These are phyloP conservation scores for Populus alba DNA, from an alignment of 345 rosid species.

Conservation along the genomic window DNA sequence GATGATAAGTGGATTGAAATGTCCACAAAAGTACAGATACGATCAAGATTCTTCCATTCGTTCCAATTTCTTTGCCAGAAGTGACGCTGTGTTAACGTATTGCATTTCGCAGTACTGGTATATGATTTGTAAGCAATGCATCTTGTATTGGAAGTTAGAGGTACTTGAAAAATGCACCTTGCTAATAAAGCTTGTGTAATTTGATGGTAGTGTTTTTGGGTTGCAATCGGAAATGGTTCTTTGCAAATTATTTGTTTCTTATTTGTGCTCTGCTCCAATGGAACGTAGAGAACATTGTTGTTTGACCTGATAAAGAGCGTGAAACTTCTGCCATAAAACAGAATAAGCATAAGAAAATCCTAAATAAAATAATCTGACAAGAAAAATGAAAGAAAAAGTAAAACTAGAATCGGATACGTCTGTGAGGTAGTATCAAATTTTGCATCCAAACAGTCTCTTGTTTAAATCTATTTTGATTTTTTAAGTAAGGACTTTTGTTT, in stretches of 20 bases:
- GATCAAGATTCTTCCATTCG: constrained; percentile 8
- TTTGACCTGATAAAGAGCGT: too few species aligned
- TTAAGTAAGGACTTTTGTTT: too few species aligned
- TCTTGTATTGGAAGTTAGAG: background rate
- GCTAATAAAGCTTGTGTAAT: background rate
- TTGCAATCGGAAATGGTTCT: background rate
- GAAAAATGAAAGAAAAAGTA: too few species aligned
- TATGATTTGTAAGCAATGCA: constrained; percentile 10
- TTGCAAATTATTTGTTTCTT: background rate
- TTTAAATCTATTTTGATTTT: too few species aligned
- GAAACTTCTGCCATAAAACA: too few species aligned
- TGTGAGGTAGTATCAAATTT: too few species aligned
- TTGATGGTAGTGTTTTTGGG: background rate
- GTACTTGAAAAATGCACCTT: background rate
- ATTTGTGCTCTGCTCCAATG: too few species aligned
- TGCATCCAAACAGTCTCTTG: too few species aligned
- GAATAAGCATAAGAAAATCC: too few species aligned
- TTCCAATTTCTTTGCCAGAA: constrained; percentile 3
- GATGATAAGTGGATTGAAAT: constrained; percentile 1
- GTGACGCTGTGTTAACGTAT: background rate
- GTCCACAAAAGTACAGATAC: background rate
- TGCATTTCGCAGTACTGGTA: background rate
- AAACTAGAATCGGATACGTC: too few species aligned
- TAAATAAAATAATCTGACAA: too few species aligned
- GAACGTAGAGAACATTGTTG: too few species aligned